phyloP scores from a whole-genome alignment of 768 basidiomycete genomes.

The Tylopilus cervinicoccineus region DNA sequence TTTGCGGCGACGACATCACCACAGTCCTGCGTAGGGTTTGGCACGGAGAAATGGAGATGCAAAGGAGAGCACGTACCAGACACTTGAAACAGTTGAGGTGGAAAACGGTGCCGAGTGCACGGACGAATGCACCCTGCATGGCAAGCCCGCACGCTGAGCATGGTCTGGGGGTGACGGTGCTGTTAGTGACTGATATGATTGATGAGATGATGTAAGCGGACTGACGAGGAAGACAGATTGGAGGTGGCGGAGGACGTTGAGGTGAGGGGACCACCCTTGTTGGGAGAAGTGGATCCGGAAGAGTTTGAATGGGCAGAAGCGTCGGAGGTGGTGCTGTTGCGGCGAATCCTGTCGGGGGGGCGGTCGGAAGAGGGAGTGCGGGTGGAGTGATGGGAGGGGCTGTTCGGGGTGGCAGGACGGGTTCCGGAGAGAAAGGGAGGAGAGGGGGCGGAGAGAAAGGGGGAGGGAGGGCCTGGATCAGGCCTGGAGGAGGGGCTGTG shows the following conservation, averaged over 20 bases:
- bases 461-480: constrained; percentile 10
- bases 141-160: constrained; percentile 75
- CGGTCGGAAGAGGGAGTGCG: constrained; percentile 53
- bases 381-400: constrained; percentile 40
- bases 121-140: constrained; percentile 95
- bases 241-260: constrained; percentile 51
- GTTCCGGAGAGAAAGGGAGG: constrained; percentile 48
- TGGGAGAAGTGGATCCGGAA: constrained; percentile 39
- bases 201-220: constrained; percentile 16
- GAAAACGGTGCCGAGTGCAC: constrained; percentile 89
- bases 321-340: constrained; percentile 45
- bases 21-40: constrained; percentile 67
- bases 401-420: constrained; percentile 58
- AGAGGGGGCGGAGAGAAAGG: constrained; percentile 40
- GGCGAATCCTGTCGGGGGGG: constrained; percentile 45
- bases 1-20: constrained; percentile 95
- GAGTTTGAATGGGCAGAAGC: constrained; percentile 55
- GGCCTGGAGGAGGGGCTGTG: constrained; percentile 34
- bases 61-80: constrained; percentile 56
- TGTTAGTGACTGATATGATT: constrained; percentile 5
- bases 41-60: background rate
- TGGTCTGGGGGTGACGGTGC: constrained; percentile 37
- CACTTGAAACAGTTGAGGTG: constrained; percentile 99
- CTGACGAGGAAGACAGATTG: constrained; percentile 58
- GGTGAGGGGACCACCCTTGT: constrained; percentile 45